A percentile compares a stretch with the other conserved stretches of the same genome.
Conservation (phyloP, 2,329 filamentous ascomycete genomes). For the Verticillium nubilum region DNA sequence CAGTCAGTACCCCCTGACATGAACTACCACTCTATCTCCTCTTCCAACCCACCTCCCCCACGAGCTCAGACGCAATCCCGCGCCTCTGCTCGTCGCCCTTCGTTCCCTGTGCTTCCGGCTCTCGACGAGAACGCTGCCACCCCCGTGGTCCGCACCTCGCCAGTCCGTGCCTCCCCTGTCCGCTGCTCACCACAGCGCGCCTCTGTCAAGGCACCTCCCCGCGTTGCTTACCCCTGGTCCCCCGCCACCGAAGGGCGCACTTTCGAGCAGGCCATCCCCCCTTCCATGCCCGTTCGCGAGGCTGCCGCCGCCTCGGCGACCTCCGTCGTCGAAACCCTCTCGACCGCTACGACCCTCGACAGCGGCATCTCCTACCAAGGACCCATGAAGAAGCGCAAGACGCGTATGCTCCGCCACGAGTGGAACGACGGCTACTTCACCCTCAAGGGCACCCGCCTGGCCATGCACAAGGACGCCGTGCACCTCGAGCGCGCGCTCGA, state of each 20-base stretch:
- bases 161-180: slow-evolving; percentile 11
- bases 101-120: slow-evolving; percentile 62
- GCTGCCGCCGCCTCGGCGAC: slow-evolving; percentile 13
- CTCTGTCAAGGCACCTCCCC: slow-evolving; percentile 44
- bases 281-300: slow-evolving; percentile 16
- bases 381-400: slow-evolving; percentile 92
- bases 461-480: slow-evolving; percentile 64
- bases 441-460: slow-evolving; percentile 67
- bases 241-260: slow-evolving; percentile 26
- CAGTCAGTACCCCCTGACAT: slow-evolving; percentile 94
- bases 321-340: slow-evolving; percentile 15
- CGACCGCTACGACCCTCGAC: slow-evolving; percentile 21
- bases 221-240: slow-evolving; percentile 52
- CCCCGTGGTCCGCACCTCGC: slow-evolving; percentile 26
- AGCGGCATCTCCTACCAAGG: slow-evolving; percentile 66
- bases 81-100: slow-evolving; percentile 58
- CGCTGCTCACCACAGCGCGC: background rate
- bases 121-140: slow-evolving; percentile 58
- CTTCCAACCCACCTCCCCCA: slow-evolving; percentile 25
- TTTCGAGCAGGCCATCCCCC: slow-evolving; percentile 37
- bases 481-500: slow-evolving; percentile 57
- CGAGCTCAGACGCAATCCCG: slow-evolving; percentile 45
- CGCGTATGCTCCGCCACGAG: slow-evolving; percentile 81
- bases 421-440: slow-evolving; percentile 92
- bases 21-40: slow-evolving; percentile 57